Evolutionary conservation across 192 early-diverging fungal genomes (phyloP).

Genomic region (Helicostylum pulchrum): DNA sequence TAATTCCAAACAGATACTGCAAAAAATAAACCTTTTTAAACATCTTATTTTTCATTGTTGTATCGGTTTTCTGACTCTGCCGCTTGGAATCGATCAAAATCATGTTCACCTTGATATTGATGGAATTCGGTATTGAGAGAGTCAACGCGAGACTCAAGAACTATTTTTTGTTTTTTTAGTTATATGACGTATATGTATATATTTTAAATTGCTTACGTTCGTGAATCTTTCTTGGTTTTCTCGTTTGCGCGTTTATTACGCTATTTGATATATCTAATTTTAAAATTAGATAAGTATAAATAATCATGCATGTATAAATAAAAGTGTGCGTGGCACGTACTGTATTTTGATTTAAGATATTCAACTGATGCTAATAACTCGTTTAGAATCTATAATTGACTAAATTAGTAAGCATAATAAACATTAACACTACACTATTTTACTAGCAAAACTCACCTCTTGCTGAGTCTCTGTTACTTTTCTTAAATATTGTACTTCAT

Average conservation of each 20-base stretch:
- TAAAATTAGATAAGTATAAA: neutral
- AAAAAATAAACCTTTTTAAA: too few relatives aligned
- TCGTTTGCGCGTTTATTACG: neutral
- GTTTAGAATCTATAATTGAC: neutral
- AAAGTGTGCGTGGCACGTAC: neutral
- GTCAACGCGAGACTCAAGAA: too few relatives aligned
- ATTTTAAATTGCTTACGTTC: slow-evolving; percentile 1
- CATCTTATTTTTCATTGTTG: too few relatives aligned
- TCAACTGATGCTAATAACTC: neutral
- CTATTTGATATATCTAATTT: neutral
- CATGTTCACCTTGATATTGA: too few relatives aligned
- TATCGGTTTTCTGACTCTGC: too few relatives aligned
- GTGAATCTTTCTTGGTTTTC: slow-evolving; percentile 5
- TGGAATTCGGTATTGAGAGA: too few relatives aligned
- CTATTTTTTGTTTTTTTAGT: too few relatives aligned
- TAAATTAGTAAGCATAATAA: neutral
- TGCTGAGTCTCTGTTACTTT: slow-evolving; percentile 3
- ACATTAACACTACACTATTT: neutral
- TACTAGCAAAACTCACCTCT: neutral
- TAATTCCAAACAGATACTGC: too few relatives aligned
- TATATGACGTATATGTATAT: too few relatives aligned
- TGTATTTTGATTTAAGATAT: slow-evolving; percentile 1
- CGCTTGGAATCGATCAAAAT: too few relatives aligned
- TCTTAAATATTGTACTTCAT: slow-evolving; percentile 8
- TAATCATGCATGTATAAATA: neutral